phyloP scores from a whole-genome alignment of 1,139 yeast species.

The Debaryomycetaceae sp. region DNA sequence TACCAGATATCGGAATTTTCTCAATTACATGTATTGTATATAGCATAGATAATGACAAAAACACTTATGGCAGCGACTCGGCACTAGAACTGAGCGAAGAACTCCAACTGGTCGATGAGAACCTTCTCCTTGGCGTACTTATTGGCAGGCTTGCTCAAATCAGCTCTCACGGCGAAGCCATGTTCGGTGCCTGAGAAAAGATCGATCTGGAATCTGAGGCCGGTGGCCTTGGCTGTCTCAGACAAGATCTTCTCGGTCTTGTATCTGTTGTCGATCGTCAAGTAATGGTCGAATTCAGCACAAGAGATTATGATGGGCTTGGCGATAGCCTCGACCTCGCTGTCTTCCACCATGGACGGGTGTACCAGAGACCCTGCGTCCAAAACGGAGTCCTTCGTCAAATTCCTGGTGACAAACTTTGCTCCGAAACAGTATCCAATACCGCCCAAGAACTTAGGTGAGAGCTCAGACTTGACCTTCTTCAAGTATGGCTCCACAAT shows the following conservation, averaged over 20 bases:
- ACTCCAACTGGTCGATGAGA: slow-evolving; percentile 50
- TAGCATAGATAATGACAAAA: too few species aligned
- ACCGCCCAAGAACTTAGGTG: slow-evolving; percentile 53
- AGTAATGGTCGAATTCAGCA: slow-evolving; percentile 64
- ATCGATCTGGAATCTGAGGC: slow-evolving; percentile 55
- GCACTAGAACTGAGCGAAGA: slow-evolving; percentile 13
- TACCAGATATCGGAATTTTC: too few species aligned
- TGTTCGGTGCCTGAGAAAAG: slow-evolving; percentile 62
- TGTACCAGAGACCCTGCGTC: slow-evolving; percentile 75
- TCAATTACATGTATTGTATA: too few species aligned
- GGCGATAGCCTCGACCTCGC: slow-evolving; percentile 54
- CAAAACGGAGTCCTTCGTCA: slow-evolving; percentile 44
- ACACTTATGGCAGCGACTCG: too few species aligned
- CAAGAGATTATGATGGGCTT: slow-evolving; percentile 68
- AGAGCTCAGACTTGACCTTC: slow-evolving; percentile 37
- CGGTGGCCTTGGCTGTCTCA: slow-evolving; percentile 13
- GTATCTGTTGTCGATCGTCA: slow-evolving; percentile 60
- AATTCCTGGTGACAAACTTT: slow-evolving; percentile 54
- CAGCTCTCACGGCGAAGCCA: slow-evolving; percentile 81
- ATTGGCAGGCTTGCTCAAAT: slow-evolving; percentile 48
- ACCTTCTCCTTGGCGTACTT: slow-evolving; percentile 71
- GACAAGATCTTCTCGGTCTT: slow-evolving; percentile 55
- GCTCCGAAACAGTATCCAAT: slow-evolving; percentile 90
- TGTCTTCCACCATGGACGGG: slow-evolving; percentile 67
- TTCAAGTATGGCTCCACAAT: slow-evolving; percentile 41